Base-by-base conservation (phyloP, 352 stramenopile genomes). In the Globisporangium okanoganense region DNA sequence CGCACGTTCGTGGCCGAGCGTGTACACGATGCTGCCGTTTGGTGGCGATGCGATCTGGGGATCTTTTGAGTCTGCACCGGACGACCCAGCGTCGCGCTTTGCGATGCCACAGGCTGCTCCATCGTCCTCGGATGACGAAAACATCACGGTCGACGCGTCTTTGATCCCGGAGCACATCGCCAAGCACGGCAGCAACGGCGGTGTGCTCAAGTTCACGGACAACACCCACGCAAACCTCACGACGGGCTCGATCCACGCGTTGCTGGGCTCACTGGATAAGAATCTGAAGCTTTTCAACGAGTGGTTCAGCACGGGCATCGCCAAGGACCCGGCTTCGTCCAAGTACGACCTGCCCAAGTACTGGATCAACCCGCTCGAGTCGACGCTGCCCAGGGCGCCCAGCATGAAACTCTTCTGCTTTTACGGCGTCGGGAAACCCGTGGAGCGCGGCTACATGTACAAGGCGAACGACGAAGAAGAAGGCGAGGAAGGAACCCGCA, bases 381-480 rank as follows among this genome's bases (percentile, higher is more conserved):
- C 89, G 18, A 71, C 85, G 35, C 73, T 99, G 13, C 96, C 96
- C 6, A 67, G 86, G 31, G 96, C 96, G 18, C 92, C 96, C 3
- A 94, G 85, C 35, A 77, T 98, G 64, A 97, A 97, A 58, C 76
- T 98, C 18, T 98, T 97, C 62, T 99, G 96, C 49, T 70, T 98
- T 9, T 98, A 99, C 74, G 96, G 96, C 48, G 78, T 96, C 16
- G 92, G 92, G 53, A 83, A 97, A 13, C 82, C 88, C 22, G 97
- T 95, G 5, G 87, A 95, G 61, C 84, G 87, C 38, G 81, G 79
- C 58, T 96, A 96, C 65, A 72, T 85, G 31, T 95, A 94, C 51
- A 70, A 72, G 29, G 58, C 56, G 12, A 92, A 88, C 56, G 66
- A 71, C 2, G 61, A 49, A 0, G 68, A 74, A 3, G 70, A 78